phyloP scores from a whole-genome alignment of 1,284 basidiomycete genomes.

The Amylostereum areolatum region DNA sequence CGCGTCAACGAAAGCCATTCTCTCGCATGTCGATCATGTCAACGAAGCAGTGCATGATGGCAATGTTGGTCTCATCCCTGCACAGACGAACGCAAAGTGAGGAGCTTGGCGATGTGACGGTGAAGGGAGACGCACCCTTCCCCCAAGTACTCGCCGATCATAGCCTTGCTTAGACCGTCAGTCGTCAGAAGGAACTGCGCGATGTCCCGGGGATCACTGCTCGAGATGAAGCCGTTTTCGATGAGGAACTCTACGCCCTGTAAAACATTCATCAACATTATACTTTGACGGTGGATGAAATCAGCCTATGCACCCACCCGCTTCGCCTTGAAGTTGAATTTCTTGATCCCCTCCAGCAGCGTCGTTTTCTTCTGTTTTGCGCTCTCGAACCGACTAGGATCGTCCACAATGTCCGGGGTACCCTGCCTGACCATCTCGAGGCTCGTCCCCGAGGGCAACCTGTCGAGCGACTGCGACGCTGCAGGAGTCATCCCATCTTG shows the following conservation, averaged over 20 bases:
- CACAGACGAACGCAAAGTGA: slow-evolving; percentile 10
- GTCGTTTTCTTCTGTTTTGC: slow-evolving; percentile 98
- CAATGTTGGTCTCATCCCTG: slow-evolving; percentile 83
- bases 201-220: slow-evolving; percentile 72
- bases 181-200: slow-evolving; percentile 85
- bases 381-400: slow-evolving; percentile 90
- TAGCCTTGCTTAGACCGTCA: slow-evolving; percentile 91
- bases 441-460: slow-evolving; percentile 37
- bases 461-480: slow-evolving; percentile 39
- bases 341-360: slow-evolving; percentile 91
- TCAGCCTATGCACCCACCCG: slow-evolving; percentile 40
- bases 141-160: slow-evolving; percentile 97
- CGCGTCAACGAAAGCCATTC: slow-evolving; percentile 80
- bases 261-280: slow-evolving; percentile 6
- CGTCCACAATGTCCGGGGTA: slow-evolving; percentile 67
- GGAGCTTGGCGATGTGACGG: neutral
- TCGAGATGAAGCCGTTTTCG: slow-evolving; percentile 86
- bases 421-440: slow-evolving; percentile 52
- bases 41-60: slow-evolving; percentile 95
- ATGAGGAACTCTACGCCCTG: slow-evolving; percentile 88
- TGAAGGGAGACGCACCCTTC: slow-evolving; percentile 65
- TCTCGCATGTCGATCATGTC: slow-evolving; percentile 84
- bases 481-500: slow-evolving; percentile 50
- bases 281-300: neutral
- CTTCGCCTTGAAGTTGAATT: slow-evolving; percentile 99